Percentiles rank a stretch among this genome's conserved stretches.
These are phyloP conservation scores for Colletotrichum viniferum DNA, from an alignment of 2,329 filamentous ascomycete genomes.

Conservation along the genomic window DNA sequence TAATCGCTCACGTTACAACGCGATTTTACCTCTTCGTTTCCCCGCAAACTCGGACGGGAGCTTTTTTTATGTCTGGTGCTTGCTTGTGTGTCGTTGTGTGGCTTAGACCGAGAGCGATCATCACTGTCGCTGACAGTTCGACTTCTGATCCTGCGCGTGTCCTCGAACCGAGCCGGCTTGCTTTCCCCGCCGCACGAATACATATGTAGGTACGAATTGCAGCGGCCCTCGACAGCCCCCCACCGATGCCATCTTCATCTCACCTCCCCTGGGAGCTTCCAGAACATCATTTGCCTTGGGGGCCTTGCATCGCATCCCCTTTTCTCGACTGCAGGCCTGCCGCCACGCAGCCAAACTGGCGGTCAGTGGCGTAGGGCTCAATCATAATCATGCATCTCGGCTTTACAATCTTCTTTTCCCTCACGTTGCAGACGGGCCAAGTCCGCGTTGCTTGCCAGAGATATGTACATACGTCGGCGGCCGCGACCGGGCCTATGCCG, in stretches of 20 bases:
- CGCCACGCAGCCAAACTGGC: background rate
- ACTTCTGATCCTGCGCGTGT: background rate
- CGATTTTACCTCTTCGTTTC: background rate
- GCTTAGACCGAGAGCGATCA: background rate
- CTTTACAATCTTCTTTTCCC: background rate
- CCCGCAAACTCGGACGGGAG: conserved; percentile 8
- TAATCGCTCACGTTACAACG: conserved; percentile 9
- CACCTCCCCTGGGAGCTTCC: background rate
- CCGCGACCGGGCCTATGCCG: background rate
- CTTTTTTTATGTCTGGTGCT: background rate
- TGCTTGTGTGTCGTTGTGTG: background rate
- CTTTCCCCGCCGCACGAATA: background rate
- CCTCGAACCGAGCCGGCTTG: background rate
- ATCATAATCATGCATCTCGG: background rate
- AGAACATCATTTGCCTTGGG: background rate
- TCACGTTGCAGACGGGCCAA: background rate
- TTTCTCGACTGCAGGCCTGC: background rate
- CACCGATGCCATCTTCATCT: background rate
- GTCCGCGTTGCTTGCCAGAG: background rate
- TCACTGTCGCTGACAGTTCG: background rate
- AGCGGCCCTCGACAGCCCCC: background rate
- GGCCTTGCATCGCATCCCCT: background rate
- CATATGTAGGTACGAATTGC: background rate
- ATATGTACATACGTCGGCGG: background rate
- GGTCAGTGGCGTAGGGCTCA: background rate